Conservation (phyloP, 73 alveolate species). For the Symbiodinium pilosum region DNA sequence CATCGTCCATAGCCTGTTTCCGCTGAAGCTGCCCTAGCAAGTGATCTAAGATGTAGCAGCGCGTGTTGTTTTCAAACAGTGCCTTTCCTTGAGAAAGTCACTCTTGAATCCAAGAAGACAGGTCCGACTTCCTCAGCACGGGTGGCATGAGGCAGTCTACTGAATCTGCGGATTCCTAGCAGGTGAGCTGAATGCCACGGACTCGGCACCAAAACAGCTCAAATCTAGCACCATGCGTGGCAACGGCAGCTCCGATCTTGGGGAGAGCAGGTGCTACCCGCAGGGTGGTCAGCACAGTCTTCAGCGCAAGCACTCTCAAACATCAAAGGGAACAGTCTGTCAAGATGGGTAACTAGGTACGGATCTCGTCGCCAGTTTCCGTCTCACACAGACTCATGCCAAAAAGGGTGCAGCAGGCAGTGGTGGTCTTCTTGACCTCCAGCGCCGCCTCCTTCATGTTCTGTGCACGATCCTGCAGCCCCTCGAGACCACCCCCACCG, state of each 20-base stretch:
- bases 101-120: not conserved
- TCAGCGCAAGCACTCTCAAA: not conserved
- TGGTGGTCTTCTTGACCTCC: conserved; percentile 90
- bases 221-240: not conserved
- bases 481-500: not conserved
- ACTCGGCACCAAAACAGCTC: not conserved
- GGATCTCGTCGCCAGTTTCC: conserved; percentile 10
- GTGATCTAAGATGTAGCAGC: not conserved
- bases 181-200: not conserved
- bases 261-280: not conserved
- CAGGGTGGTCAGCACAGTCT: not conserved
- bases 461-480: conserved; percentile 35
- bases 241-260: no score
- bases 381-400: conserved; percentile 41
- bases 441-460: conserved; percentile 25
- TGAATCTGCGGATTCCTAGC: not conserved
- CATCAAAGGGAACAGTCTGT: not conserved
- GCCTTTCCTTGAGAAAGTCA: not conserved
- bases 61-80: not conserved
- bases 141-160: not conserved
- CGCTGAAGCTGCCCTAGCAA: not conserved
- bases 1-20: not conserved
- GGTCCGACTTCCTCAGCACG: not conserved
- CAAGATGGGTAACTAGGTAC: not conserved
- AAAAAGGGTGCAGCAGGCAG: conserved; percentile 64